A percentile compares a stretch with the other conserved stretches of the same genome.
phyloP scores from a whole-genome alignment of 345 rosid genomes.

The Lepidium sativum region DNA sequence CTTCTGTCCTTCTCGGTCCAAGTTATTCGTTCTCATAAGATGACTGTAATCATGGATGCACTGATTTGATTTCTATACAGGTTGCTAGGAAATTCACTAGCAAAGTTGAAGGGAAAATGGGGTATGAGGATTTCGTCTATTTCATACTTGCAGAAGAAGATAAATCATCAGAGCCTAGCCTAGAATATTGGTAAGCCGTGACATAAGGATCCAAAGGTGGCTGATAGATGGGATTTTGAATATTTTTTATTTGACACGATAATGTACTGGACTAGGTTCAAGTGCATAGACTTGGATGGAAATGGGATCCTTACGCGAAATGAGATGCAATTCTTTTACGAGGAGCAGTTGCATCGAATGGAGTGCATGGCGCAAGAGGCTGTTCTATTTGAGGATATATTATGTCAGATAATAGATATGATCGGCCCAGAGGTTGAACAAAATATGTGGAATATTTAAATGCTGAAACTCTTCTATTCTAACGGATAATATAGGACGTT shows the following conservation, averaged over 20 bases:
- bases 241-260: slow-evolving; percentile 6
- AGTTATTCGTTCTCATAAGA: background rate
- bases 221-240: background rate
- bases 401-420: slow-evolving; percentile 96
- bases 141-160: slow-evolving; percentile 93
- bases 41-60: background rate
- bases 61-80: too few species aligned
- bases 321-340: slow-evolving; percentile 87
- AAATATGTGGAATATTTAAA: too few species aligned
- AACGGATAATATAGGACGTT: too few species aligned
- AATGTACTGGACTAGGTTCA: slow-evolving; percentile 53
- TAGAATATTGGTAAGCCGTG: slow-evolving; percentile 69
- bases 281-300: slow-evolving; percentile 88
- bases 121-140: slow-evolving; percentile 89
- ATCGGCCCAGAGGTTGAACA: slow-evolving; percentile 73
- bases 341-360: slow-evolving; percentile 97
- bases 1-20: background rate
- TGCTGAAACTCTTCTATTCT: too few species aligned
- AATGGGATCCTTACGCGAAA: slow-evolving; percentile 80
- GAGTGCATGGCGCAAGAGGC: slow-evolving; percentile 99
- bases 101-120: slow-evolving; percentile 88
- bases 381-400: slow-evolving; percentile 86
- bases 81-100: slow-evolving; percentile 76
- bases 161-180: slow-evolving; percentile 90
- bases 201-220: background rate